Evolutionary conservation across 495 filamentous ascomycete species (phyloP), one percentile per base, ranked within the genome.

Genomic region (Aspergillus homomorphus): DNA sequence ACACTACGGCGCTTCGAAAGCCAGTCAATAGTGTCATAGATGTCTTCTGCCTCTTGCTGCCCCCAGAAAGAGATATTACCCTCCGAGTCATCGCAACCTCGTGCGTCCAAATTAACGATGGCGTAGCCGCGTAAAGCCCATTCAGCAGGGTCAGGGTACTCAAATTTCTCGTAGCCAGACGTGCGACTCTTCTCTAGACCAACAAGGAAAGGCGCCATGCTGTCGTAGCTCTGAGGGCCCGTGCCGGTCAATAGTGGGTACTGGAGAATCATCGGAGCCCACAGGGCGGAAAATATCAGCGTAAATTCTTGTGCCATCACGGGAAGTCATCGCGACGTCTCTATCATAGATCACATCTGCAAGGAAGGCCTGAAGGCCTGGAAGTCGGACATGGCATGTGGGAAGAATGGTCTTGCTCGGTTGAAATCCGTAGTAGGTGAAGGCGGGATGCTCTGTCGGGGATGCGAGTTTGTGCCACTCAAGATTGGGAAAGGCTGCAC

Each of bases 61-160:
- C 64, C 62, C 62, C 60, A 63, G 33, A 60, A 62, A 54, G 58
- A 41, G 3, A 77, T 57, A 21, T 66, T 24, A 0, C 76, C 75
- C 14, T 75, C 73, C 0, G 69, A 73, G 44, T 74, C 43, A 0
- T 59, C 64, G 0, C 61, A 26, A 3, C 76, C 77, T 7, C 77
- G 59, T 19, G 70, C 64, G 63, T 78, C 75, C 0, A 68, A 62
- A 41, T 75, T 65, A 9, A 80, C 67, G 50, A 79, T 54, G 0
- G 72, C 74, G 58, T 78, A 79, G 0, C 76, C 77, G n/a, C 71
- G 42, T 1, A 52, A 42, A 12, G 58, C 64, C 73, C 75, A 80
- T 19, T 70, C 71, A 0, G 69, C 73, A 0, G 76, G 76, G 55
- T 78, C 70, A 7, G 71, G 70, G 0, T 66, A 74, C 53, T 80